Evolutionary conservation across 2,329 filamentous ascomycete species (phyloP).

Genomic region (Alternaria sp.): DNA sequence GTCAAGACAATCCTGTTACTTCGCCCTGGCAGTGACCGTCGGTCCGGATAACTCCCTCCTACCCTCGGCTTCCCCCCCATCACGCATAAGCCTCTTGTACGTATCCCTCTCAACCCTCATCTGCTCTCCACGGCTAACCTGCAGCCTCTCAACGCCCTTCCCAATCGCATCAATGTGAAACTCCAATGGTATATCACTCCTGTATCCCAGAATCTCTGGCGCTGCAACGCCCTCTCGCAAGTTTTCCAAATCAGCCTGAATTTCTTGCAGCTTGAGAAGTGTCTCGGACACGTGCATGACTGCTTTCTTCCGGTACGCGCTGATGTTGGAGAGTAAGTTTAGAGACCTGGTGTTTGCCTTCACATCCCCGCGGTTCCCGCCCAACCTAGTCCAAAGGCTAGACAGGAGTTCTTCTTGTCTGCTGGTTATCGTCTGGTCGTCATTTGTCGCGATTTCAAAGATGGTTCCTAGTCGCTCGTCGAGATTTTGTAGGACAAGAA

Average conservation of each 20-base stretch:
- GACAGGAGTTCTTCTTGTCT: slow-evolving; percentile 72
- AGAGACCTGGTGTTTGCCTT: slow-evolving; percentile 71
- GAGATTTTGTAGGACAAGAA: slow-evolving; percentile 70
- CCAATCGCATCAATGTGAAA: slow-evolving; percentile 81
- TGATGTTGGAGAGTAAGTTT: slow-evolving; percentile 70
- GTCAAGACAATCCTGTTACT: slow-evolving; percentile 6
- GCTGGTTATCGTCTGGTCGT: slow-evolving; percentile 66
- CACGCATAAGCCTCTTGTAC: slow-evolving; percentile 32
- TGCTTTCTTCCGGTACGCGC: slow-evolving; percentile 70
- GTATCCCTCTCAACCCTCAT: slow-evolving; percentile 67
- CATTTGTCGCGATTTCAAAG: slow-evolving; percentile 71
- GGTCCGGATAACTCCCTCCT: slow-evolving; percentile 27
- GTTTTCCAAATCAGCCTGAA: slow-evolving; percentile 74
- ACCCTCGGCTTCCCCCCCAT: slow-evolving; percentile 16
- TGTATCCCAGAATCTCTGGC: slow-evolving; percentile 67
- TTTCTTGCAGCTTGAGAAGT: slow-evolving; percentile 76
- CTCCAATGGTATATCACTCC: slow-evolving; percentile 67
- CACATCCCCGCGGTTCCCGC: slow-evolving; percentile 70
- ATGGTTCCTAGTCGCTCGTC: slow-evolving; percentile 76
- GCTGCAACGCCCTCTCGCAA: slow-evolving; percentile 74
- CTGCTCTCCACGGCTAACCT: slow-evolving; percentile 68
- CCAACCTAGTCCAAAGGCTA: slow-evolving; percentile 76
- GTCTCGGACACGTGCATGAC: slow-evolving; percentile 73
- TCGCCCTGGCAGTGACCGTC: slow-evolving; percentile 27
- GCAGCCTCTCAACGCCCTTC: slow-evolving; percentile 74